Evolutionary conservation across 1,139 yeast species (phyloP).

Genomic region (Scheffersomyces insectosa): DNA sequence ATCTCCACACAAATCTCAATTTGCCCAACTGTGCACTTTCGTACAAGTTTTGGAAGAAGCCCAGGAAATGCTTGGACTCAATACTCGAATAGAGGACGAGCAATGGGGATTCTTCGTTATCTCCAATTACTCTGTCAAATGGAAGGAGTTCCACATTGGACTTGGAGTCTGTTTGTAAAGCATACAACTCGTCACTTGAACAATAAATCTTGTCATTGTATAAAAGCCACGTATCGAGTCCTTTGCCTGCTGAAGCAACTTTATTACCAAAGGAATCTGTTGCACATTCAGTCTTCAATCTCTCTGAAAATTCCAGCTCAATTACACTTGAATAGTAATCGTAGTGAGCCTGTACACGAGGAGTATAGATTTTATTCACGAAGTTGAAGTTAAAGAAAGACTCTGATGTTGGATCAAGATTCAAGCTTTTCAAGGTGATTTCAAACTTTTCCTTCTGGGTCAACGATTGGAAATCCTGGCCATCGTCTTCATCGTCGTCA

Average conservation of each 20-base stretch:
- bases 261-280: constrained; percentile 39
- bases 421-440: constrained; percentile 31
- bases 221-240: constrained; percentile 51
- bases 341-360: constrained; percentile 66
- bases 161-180: constrained; percentile 50
- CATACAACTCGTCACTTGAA: constrained; percentile 66
- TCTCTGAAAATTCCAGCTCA: constrained; percentile 18
- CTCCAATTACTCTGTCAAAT: constrained; percentile 64
- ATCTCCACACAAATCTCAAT: constrained; percentile 74
- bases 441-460: constrained; percentile 42
- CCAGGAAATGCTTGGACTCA: constrained; percentile 45
- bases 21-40: constrained; percentile 66
- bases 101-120: constrained; percentile 37
- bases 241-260: constrained; percentile 18
- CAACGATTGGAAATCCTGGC: constrained; percentile 7
- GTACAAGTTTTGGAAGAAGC: constrained; percentile 59
- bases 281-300: constrained; percentile 25
- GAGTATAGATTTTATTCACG: constrained; percentile 55
- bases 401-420: constrained; percentile 14
- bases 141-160: constrained; percentile 30
- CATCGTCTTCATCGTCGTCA: constrained; percentile 21
- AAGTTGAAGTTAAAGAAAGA: constrained; percentile 50
- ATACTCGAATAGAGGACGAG: constrained; percentile 55
- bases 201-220: constrained; percentile 60
- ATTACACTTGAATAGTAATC: constrained; percentile 44